These are phyloP conservation scores for Aspergillus brunneoviolaceus DNA, from an alignment of 2,329 filamentous ascomycete genomes.

Conservation along the genomic window DNA sequence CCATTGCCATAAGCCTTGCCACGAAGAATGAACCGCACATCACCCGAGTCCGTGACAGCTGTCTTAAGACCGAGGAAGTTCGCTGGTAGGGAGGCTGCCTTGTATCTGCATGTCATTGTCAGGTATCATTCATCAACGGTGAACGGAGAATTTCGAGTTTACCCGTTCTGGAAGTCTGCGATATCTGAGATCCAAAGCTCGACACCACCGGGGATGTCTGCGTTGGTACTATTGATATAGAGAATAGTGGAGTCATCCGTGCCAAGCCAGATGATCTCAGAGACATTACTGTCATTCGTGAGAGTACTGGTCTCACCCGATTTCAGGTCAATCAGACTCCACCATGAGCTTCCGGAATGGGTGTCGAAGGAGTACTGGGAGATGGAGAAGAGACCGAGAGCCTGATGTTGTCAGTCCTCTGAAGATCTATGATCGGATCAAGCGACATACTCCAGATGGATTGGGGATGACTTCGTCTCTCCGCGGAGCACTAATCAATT, in stretches of 20 bases:
- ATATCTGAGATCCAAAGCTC: slow-evolving; percentile 41
- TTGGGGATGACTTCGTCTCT: slow-evolving; percentile 39
- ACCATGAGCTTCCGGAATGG: slow-evolving; percentile 60
- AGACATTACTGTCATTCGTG: slow-evolving; percentile 63
- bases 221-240: slow-evolving; percentile 53
- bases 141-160: slow-evolving; percentile 5
- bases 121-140: background rate
- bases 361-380: slow-evolving; percentile 78
- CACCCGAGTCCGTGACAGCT: slow-evolving; percentile 37
- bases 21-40: slow-evolving; percentile 54
- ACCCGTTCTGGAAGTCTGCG: slow-evolving; percentile 34
- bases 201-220: slow-evolving; percentile 40
- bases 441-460: slow-evolving; percentile 39
- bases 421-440: background rate
- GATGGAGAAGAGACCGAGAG: slow-evolving; percentile 53
- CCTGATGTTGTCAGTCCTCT: slow-evolving; percentile 23
- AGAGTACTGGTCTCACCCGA: slow-evolving; percentile 66
- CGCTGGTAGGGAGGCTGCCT: slow-evolving; percentile 39
- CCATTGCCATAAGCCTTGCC: slow-evolving; percentile 69
- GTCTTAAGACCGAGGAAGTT: slow-evolving; percentile 42
- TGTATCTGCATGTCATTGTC: slow-evolving; percentile 29
- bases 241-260: slow-evolving; percentile 61
- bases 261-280: slow-evolving; percentile 74
- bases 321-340: slow-evolving; percentile 71
- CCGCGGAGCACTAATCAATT: slow-evolving; percentile 39